A percentile compares a stretch with the other conserved stretches of the same genome.
Evolutionary conservation across 192 early-diverging fungal species (phyloP).

Genomic region (Backusella psychrophila): DNA sequence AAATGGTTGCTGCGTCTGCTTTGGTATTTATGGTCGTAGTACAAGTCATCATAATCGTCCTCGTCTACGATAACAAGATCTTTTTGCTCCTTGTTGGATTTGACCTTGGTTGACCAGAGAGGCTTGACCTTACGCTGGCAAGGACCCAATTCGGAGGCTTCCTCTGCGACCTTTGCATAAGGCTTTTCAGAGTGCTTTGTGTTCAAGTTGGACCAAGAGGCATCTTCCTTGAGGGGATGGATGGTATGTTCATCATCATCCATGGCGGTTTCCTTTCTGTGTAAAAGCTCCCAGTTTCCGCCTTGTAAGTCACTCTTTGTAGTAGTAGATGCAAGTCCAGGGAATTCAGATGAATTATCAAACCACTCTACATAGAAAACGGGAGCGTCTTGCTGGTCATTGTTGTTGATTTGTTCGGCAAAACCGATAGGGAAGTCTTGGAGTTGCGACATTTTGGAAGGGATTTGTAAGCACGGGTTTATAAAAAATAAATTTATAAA

Average conservation of each 20-base stretch:
- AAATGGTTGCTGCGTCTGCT: not conserved
- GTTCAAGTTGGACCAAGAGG: slow-evolving; percentile 1
- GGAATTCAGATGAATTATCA: slow-evolving; percentile 7
- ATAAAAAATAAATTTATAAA: not conserved
- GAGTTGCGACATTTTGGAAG: not conserved
- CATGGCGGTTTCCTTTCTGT: not conserved
- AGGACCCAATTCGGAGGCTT: not conserved
- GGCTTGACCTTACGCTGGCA: not conserved
- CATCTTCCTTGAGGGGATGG: not conserved
- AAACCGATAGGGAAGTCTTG: slow-evolving; percentile 10
- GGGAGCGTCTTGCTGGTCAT: not conserved
- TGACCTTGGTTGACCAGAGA: not conserved
- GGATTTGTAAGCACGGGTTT: not conserved
- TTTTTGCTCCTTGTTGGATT: not conserved
- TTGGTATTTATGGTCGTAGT: not conserved
- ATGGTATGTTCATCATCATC: slow-evolving; percentile 5
- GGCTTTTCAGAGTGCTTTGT: not conserved
- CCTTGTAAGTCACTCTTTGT: not conserved
- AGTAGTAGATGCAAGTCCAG: not conserved
- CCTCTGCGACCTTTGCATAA: slow-evolving; percentile 2
- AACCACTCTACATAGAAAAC: slow-evolving; percentile 13
- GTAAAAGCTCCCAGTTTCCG: not conserved
- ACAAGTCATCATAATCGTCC: not conserved
- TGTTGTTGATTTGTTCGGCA: not conserved
- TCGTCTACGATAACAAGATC: not conserved